Conservation (phyloP, 176 grass and related monocot species). For the Areca catechu region DNA sequence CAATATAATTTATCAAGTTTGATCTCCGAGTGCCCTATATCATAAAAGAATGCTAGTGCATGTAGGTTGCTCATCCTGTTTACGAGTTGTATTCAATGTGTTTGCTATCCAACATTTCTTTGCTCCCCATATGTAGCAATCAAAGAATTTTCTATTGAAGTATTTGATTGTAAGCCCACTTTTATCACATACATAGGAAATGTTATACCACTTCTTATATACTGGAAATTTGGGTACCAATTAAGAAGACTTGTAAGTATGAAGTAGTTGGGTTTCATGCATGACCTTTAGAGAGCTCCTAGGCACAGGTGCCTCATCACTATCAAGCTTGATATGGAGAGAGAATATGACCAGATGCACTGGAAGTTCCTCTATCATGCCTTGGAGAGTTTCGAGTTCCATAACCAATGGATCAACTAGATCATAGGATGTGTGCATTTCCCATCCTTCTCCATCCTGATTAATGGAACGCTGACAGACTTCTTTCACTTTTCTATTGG, state of each 20-base stretch:
- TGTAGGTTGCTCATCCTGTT: background rate
- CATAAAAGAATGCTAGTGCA: slow-evolving; percentile 5
- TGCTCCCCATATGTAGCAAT: slow-evolving; percentile 15
- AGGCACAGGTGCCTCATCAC: too few relatives aligned
- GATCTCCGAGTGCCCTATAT: slow-evolving; percentile 11
- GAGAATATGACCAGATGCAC: too few relatives aligned
- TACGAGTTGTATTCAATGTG: background rate
- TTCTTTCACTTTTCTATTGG: too few relatives aligned
- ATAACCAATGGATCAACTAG: too few relatives aligned
- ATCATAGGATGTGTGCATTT: too few relatives aligned
- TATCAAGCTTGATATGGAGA: too few relatives aligned
- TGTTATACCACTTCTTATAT: slow-evolving; percentile 1
- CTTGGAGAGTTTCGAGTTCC: too few relatives aligned
- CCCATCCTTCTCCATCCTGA: too few relatives aligned
- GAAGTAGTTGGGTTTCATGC: slow-evolving; percentile 12
- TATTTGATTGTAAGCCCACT: slow-evolving; percentile 1
- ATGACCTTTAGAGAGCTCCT: too few relatives aligned
- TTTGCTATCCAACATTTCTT: slow-evolving; percentile 12
- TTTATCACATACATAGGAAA: slow-evolving; percentile 7
- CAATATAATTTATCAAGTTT: slow-evolving; percentile 16
- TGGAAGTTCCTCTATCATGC: too few relatives aligned
- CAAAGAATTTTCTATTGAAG: slow-evolving; percentile 10
- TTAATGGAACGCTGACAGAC: too few relatives aligned
- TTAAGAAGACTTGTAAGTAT: slow-evolving; percentile 16
- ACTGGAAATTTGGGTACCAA: slow-evolving; percentile 3